Percentiles rank a stretch among this genome's conserved stretches.
These are phyloP conservation scores for Cladophialophora yegresii DNA, from an alignment of 2,329 filamentous ascomycete species.

Conservation along the genomic window DNA sequence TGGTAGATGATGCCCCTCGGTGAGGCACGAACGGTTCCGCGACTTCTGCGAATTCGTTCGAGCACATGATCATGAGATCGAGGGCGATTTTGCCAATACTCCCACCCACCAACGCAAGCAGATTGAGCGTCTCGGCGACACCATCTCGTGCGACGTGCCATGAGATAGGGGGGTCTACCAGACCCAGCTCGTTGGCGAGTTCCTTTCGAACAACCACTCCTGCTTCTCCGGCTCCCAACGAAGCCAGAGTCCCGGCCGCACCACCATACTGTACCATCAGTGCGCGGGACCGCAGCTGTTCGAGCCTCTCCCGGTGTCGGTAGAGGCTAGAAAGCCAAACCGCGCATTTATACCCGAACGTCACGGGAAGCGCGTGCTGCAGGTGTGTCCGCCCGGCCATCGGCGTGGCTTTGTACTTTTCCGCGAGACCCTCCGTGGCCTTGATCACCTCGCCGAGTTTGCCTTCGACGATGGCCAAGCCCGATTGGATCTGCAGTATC, in stretches of 20 bases:
- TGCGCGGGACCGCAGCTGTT: conserved; percentile 50
- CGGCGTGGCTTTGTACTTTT: conserved; percentile 54
- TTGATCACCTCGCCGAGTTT: conserved; percentile 49
- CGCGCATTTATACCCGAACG: conserved; percentile 61
- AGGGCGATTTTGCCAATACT: conserved; percentile 58
- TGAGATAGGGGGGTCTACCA: conserved; percentile 56
- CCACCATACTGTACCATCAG: conserved; percentile 60
- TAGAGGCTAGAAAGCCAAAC: conserved; percentile 56
- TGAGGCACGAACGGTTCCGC: conserved; percentile 59
- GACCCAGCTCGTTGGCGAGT: conserved; percentile 52
- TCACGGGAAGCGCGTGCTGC: conserved; percentile 59
- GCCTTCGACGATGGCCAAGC: conserved; percentile 52
- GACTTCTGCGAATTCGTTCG: conserved; percentile 58
- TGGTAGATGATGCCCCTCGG: conserved; percentile 57
- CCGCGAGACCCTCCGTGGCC: conserved; percentile 48
- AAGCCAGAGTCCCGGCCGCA: conserved; percentile 58
- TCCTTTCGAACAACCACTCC: conserved; percentile 54
- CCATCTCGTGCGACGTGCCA: conserved; percentile 61
- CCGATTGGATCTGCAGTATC: conserved; percentile 56
- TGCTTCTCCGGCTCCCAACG: conserved; percentile 51
- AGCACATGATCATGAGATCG: conserved; percentile 61
- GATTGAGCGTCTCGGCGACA: conserved; percentile 57
- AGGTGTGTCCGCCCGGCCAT: conserved; percentile 63
- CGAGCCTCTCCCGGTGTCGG: conserved; percentile 53
- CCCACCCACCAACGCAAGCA: conserved; percentile 57